phyloP scores from a whole-genome alignment of 2,329 filamentous ascomycete genomes.

The Colletotrichum sp. region DNA sequence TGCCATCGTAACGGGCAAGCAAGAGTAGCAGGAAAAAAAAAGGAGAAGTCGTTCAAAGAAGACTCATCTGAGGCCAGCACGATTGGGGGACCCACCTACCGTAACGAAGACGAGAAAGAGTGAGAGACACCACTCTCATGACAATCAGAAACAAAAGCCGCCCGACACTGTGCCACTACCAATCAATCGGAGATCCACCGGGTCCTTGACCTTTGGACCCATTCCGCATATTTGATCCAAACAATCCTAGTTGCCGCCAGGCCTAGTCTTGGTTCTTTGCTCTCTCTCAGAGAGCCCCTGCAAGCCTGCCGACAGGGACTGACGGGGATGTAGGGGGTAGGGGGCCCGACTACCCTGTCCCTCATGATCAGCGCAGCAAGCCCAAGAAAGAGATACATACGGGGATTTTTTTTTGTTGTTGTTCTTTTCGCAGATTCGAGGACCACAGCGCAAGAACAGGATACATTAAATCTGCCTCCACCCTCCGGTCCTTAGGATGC shows the following conservation, averaged over 20 bases:
- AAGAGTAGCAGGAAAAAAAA: not conserved
- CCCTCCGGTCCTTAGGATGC: not conserved
- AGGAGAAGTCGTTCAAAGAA: constrained; percentile 21
- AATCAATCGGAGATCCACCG: constrained; percentile 21
- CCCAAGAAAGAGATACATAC: not conserved
- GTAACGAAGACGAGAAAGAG: not conserved
- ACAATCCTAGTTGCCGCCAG: constrained; percentile 21
- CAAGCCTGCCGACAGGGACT: not conserved
- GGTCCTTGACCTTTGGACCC: constrained; percentile 4
- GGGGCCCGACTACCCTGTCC: constrained; percentile 1
- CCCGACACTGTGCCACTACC: constrained; percentile 9
- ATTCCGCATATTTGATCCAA: constrained; percentile 20
- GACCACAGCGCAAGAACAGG: constrained; percentile 3
- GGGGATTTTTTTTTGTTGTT: not conserved
- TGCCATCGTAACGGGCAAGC: not conserved
- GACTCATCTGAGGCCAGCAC: constrained; percentile 12
- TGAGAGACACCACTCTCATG: not conserved
- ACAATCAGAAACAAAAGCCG: constrained; percentile 20
- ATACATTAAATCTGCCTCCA: constrained; percentile 9
- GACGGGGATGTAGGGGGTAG: constrained; percentile 15
- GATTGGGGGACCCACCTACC: not conserved
- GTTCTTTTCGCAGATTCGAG: constrained; percentile 13
- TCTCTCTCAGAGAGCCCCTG: not conserved
- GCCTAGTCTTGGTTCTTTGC: constrained; percentile 17
- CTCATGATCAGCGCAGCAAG: not conserved